These are phyloP conservation scores for Mucor plumbeus DNA, from an alignment of 371 early-diverging fungal species.

Conservation along the genomic window DNA sequence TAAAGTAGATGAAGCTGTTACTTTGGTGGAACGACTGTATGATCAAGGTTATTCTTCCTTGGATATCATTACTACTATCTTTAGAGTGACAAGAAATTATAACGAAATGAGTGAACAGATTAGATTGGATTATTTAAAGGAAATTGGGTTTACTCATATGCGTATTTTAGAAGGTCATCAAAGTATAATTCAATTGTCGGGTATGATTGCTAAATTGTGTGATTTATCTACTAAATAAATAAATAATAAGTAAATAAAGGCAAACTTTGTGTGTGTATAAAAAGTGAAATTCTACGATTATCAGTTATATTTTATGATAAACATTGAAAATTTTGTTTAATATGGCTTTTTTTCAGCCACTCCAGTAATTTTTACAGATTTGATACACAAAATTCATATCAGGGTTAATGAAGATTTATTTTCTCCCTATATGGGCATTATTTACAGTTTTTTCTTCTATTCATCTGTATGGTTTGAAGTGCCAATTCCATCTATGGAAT, in stretches of 20 bases:
- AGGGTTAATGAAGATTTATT: too few relatives aligned
- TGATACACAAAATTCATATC: too few relatives aligned
- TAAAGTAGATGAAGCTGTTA: constrained; percentile 75
- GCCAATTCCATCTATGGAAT: too few relatives aligned
- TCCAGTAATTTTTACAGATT: too few relatives aligned
- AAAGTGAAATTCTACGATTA: too few relatives aligned
- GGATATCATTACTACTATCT: constrained; percentile 92
- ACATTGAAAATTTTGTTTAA: too few relatives aligned
- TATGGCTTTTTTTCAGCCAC: too few relatives aligned
- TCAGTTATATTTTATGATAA: too few relatives aligned
- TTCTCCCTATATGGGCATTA: too few relatives aligned
- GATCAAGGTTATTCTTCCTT: constrained; percentile 84
- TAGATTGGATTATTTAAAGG: constrained; percentile 85
- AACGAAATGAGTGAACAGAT: constrained; percentile 38
- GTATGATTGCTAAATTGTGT: constrained; percentile 26
- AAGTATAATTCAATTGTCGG: constrained; percentile 29
- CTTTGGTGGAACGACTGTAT: constrained; percentile 74
- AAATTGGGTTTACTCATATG: constrained; percentile 39
- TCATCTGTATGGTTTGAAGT: too few relatives aligned
- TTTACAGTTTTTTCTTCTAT: too few relatives aligned
- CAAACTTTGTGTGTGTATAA: too few relatives aligned
- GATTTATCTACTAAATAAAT: constrained; percentile 2
- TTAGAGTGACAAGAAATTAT: constrained; percentile 81
- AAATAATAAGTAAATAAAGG: not conserved
- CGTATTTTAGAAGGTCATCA: constrained; percentile 32